Base-by-base conservation (phyloP, 495 filamentous ascomycete species). In the Trichoderma erinaceum region DNA sequence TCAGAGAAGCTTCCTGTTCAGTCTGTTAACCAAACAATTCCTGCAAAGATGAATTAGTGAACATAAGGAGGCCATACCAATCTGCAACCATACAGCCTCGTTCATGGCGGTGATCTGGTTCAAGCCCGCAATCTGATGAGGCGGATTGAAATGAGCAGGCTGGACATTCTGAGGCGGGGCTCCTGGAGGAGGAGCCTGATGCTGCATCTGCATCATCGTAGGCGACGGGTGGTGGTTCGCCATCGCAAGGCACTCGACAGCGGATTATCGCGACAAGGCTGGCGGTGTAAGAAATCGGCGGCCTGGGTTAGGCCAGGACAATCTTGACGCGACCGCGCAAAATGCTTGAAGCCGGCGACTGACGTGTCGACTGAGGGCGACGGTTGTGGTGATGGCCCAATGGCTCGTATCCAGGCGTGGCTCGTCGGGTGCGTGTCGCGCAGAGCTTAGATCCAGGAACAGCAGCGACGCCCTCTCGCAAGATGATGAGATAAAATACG, bases 1-100 rank as follows among this genome's bases (percentile, higher is more conserved):
- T 99, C 95, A n/a, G 90, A 89, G 69, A 94, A 80, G 73, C 84
- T 88, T 12, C 94, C 94, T 97, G 73, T 43, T 66, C n/a, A 73
- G 64, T 44, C 65, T 69, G 73, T 78, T 64, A 74, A 35, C 15
- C 23, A 2, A 71, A 69, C n/a, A 70, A 69, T 64, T 66, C 21
- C 65, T 18, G 65, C 11, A 29, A 29, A 13, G 23, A 65, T n/a
- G 13, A 46, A 43, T 15, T 44, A 8, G 48, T n/a, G 25, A 52
- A n/a, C 27, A 50, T 5, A 66, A n/a, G 43, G 38, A 50, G n/a
- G n/a, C 70, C 86, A 69, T 87, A 97, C 93, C 95, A 66, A 99
- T 90, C 73, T 93, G 90, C 67, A 97, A 84, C 95, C 95, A 99
- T n/a, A 96, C 86, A 52, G 83, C 82, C 76, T 98, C 95, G 74